Conservation (phyloP, 148 eudicot species). For the Amaranthus palmeri region DNA sequence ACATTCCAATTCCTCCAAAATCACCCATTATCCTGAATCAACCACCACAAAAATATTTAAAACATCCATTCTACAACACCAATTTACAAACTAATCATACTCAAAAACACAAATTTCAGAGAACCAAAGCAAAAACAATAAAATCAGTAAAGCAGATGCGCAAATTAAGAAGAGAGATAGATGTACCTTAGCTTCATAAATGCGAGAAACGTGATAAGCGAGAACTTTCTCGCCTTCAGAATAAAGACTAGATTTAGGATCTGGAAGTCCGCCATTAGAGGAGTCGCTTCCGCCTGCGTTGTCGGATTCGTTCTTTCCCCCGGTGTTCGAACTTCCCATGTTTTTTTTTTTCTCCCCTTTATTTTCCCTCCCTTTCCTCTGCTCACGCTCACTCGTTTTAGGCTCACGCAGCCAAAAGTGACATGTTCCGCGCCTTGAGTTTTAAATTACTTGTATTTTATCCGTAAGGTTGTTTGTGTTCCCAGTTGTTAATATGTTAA, state of each 20-base stretch:
- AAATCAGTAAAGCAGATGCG: too few relatives aligned
- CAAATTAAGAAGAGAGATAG: not conserved
- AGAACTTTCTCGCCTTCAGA: slow-evolving; percentile 85
- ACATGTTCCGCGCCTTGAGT: too few relatives aligned
- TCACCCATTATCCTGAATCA: not conserved
- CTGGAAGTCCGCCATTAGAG: slow-evolving; percentile 52
- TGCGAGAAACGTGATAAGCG: slow-evolving; percentile 93
- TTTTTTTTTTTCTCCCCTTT: too few relatives aligned
- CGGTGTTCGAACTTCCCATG: slow-evolving; percentile 69
- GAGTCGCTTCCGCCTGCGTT: slow-evolving; percentile 55
- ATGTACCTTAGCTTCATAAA: slow-evolving; percentile 89
- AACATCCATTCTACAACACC: not conserved
- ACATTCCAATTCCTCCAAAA: not conserved
- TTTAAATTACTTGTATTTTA: too few relatives aligned
- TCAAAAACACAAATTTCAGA: not conserved
- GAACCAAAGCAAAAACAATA: not conserved
- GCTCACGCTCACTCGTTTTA: not conserved
- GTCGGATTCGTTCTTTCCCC: slow-evolving; percentile 59
- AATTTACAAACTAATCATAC: not conserved
- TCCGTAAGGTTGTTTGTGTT: too few relatives aligned
- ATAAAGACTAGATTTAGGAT: slow-evolving; percentile 41
- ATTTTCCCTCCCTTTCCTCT: not conserved
- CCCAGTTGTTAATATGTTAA: too few relatives aligned
- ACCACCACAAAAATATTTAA: not conserved
- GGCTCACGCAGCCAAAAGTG: not conserved